phyloP scores from a whole-genome alignment of 1,284 basidiomycete genomes.

The Athelia sp. region DNA sequence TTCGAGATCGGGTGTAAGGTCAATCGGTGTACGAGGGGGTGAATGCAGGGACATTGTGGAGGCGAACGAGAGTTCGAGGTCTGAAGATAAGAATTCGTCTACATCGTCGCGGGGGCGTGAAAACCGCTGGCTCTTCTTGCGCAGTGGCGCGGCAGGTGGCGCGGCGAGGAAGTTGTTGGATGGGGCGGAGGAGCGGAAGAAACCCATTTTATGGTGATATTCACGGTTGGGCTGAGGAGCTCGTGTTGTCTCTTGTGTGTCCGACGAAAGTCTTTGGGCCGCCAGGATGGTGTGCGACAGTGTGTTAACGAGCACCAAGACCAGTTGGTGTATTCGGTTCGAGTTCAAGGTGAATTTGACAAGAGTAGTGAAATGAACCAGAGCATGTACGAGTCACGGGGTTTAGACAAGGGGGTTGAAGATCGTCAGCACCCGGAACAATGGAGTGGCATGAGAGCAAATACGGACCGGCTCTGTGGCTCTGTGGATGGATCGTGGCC shows the following conservation, averaged over 20 bases:
- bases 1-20: conserved; percentile 40
- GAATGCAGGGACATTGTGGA: conserved; percentile 75
- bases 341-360: too few relatives aligned
- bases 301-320: background rate
- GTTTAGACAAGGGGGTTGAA: conserved; percentile 5
- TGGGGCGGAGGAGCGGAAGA: conserved; percentile 34
- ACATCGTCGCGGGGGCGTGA: conserved; percentile 42
- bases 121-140: conserved; percentile 39
- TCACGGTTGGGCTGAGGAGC: conserved; percentile 21
- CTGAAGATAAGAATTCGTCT: conserved; percentile 64
- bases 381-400: conserved; percentile 9
- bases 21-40: conserved; percentile 43
- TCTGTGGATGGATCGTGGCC: conserved; percentile 19
- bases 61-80: conserved; percentile 75
- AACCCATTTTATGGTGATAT: conserved; percentile 42
- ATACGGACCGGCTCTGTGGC: conserved; percentile 22
- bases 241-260: conserved; percentile 40
- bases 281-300: too few relatives aligned
- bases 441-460: conserved; percentile 18
- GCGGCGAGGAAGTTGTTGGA: conserved; percentile 45
- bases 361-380: background rate
- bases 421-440: conserved; percentile 6
- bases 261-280: too few relatives aligned
- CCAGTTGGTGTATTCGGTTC: conserved; percentile 3
- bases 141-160: conserved; percentile 39